Base-by-base conservation (phyloP, 2,329 filamentous ascomycete species). In the Graphilbum sp. region DNA sequence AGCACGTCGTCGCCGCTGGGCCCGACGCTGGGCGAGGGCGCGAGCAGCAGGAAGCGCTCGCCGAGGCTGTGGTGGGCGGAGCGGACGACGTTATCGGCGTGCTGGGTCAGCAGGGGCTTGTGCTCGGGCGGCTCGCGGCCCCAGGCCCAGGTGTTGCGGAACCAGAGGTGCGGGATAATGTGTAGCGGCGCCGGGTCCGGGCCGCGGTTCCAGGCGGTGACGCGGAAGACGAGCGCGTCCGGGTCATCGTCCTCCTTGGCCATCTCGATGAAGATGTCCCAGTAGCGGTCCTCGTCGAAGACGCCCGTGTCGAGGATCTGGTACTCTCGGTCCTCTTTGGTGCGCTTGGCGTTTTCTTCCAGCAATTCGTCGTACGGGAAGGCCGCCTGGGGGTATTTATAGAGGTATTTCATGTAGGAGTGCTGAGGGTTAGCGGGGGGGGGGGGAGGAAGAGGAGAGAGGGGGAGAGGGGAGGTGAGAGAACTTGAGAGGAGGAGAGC, bases 331-430 rank as follows among this genome's bases (percentile, higher is more conserved):
- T 95, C 87, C 49, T 75, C 56, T 56, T 79, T 83, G 40, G 70
- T 69, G 46, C 87, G 74, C 47, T 67, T 72, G 32, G 76, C 86
- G 54, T 94, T 96, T 53, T 92, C 84, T 46, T 83, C 66, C 46
- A 92, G 63, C 34, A 96, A 66, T 46, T 94, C 76, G 56, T 95
- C 70, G 63, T 96, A 96, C 3, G 88, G 90, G 52, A 96, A 96
- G 45, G 79, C 75, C 50, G 71, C 72, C 60, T 96, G 88, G 1
- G 90, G 90, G 51, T 95, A 92, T 60, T 96, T 96, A 72, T 96
- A 96, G 48, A 96, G 77, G 53, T 78, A 92, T 59, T 96, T 96
- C 88, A 96, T 96, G 65, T 96, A 96, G 21, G 88, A 93, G 60
- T 95, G 87, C 82, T 87, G 33, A 27, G 27, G 12, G 27, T 29